These are phyloP conservation scores for Basidioascus undulatus DNA, from an alignment of 768 basidiomycete species.

Conservation along the genomic window DNA sequence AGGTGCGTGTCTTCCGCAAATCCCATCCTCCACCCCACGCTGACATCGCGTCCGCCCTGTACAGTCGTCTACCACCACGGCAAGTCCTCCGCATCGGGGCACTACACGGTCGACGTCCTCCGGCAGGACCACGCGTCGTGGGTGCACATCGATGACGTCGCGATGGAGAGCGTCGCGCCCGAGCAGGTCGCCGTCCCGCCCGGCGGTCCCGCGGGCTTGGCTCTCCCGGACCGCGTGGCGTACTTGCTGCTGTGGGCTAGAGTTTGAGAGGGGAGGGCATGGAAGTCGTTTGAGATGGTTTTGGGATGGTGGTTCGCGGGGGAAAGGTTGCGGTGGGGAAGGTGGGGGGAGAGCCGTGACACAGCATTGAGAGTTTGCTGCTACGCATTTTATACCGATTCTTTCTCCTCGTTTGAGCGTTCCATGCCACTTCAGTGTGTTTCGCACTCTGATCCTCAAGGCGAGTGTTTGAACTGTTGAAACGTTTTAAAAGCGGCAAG, in stretches of 20 bases:
- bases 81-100: constrained; percentile 65
- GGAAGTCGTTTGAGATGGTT: too few relatives aligned
- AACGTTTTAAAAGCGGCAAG: too few relatives aligned
- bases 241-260: constrained; percentile 81
- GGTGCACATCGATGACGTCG: constrained; percentile 85
- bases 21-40: background rate
- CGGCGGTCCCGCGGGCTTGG: constrained; percentile 19
- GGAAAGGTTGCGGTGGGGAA: too few relatives aligned
- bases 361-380: too few relatives aligned
- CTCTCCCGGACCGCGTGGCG: constrained; percentile 44
- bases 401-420: too few relatives aligned
- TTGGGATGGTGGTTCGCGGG: too few relatives aligned
- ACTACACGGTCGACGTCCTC: constrained; percentile 71
- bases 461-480: too few relatives aligned
- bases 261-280: too few relatives aligned
- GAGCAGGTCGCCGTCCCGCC: constrained; percentile 23
- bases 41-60: background rate
- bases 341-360: too few relatives aligned
- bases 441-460: too few relatives aligned
- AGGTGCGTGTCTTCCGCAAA: constrained; percentile 25
- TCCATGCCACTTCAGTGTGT: too few relatives aligned
- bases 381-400: too few relatives aligned
- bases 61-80: constrained; percentile 85
- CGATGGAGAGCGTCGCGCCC: constrained; percentile 44
- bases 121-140: constrained; percentile 35